Evolutionary conservation across 495 filamentous ascomycete species (phyloP).

Genomic region (Amniculicola lignicola): DNA sequence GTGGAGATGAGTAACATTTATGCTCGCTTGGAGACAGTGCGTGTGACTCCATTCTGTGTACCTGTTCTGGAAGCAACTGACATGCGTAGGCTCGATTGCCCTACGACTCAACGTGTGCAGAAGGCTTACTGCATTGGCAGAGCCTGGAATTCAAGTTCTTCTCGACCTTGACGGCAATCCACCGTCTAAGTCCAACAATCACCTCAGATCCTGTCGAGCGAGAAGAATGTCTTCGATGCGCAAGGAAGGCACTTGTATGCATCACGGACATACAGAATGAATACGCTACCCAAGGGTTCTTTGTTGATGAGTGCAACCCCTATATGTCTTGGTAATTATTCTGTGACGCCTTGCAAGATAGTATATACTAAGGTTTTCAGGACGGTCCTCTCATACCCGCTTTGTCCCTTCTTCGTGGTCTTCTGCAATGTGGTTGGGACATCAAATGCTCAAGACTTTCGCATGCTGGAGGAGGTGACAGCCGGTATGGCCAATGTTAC

Average conservation of each 20-base stretch:
- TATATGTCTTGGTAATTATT: constrained; percentile 2
- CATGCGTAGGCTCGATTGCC: no score
- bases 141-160: constrained; percentile 13
- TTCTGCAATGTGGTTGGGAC: constrained; percentile 23
- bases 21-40: neutral
- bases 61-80: no score
- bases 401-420: constrained; percentile 11
- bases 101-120: no score
- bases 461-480: neutral
- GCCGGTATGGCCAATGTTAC: neutral
- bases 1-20: neutral
- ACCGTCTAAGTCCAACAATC: constrained; percentile 12
- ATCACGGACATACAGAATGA: constrained; percentile 1
- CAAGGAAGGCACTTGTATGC: constrained; percentile 6
- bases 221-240: constrained; percentile 10
- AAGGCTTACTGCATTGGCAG: constrained; percentile 2
- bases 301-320: constrained; percentile 10
- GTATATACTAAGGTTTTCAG: neutral
- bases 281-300: neutral
- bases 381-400: constrained; percentile 13
- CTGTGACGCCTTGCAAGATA: neutral
- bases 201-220: constrained; percentile 3
- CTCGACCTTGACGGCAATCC: constrained; percentile 3
- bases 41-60: no score
- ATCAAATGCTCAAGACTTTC: constrained; percentile 3